Conservation (phyloP, 192 early-diverging fungal species). For the Backusella parvicylindrica region DNA sequence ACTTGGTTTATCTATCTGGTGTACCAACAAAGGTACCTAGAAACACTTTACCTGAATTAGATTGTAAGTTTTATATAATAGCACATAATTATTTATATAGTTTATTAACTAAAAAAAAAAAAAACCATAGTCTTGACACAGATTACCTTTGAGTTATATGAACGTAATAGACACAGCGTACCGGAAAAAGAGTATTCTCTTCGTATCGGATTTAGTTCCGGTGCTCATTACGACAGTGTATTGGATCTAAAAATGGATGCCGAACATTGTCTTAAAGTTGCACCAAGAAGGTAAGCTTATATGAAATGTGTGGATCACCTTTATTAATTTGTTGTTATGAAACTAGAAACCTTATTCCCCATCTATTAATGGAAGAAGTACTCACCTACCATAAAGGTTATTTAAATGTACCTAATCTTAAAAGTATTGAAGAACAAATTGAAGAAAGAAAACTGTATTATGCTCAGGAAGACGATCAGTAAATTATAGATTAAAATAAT, state of each 20-base stretch:
- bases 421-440: conserved; percentile 33
- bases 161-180: conserved; percentile 60
- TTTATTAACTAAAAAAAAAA: no score
- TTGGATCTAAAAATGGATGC: conserved; percentile 84
- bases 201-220: conserved; percentile 86
- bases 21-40: conserved; percentile 69
- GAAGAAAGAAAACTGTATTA: conserved; percentile 33
- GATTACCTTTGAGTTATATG: conserved; percentile 95
- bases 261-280: conserved; percentile 78
- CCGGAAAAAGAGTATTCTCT: conserved; percentile 80
- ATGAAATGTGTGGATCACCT: no score
- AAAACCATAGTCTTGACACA: conserved; percentile 94
- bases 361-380: conserved; percentile 75
- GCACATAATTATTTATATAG: background rate
- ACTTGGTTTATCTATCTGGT: conserved; percentile 84
- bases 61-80: conserved; percentile 61
- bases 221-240: conserved; percentile 89
- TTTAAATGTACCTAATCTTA: conserved; percentile 42
- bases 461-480: conserved; percentile 33
- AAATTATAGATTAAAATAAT: background rate
- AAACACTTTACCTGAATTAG: conserved; percentile 77
- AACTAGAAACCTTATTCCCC: conserved; percentile 82
- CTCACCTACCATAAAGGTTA: conserved; percentile 55
- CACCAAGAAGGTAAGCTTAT: conserved; percentile 61
- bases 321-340: no score